Conservation (phyloP, 129 eudicot species). For the Heracleum sosnowskyi region DNA sequence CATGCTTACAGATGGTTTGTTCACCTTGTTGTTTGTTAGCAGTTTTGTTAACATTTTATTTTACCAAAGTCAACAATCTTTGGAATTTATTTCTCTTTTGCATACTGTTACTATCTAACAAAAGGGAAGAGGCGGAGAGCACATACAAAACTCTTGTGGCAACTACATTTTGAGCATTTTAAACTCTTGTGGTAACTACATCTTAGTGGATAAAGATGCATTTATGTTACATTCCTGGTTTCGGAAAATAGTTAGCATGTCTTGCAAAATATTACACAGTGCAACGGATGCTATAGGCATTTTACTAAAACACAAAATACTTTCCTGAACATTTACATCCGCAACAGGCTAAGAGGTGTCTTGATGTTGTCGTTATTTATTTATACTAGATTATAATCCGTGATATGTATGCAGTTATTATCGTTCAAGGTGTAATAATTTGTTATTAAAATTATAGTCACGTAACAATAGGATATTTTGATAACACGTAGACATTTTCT, state of each 20-base stretch:
- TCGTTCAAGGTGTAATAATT: too few species aligned
- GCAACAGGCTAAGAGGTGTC: too few species aligned
- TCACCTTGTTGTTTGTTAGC: not conserved
- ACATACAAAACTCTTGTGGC: not conserved
- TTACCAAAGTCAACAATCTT: slow-evolving; percentile 10
- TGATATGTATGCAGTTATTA: too few species aligned
- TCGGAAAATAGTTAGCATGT: not conserved
- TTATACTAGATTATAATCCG: too few species aligned
- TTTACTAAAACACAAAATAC: too few species aligned
- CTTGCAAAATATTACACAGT: not conserved
- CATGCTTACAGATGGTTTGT: not conserved
- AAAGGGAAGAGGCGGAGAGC: not conserved
- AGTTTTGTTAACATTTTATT: not conserved
- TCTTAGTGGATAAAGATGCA: not conserved
- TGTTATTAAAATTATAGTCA: too few species aligned
- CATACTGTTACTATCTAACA: not conserved
- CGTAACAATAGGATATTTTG: too few species aligned
- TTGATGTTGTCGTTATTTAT: too few species aligned
- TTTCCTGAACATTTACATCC: too few species aligned
- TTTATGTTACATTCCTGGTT: not conserved
- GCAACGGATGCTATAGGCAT: too few species aligned
- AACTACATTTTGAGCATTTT: not conserved
- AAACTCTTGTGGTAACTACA: not conserved
- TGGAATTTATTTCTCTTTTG: not conserved
- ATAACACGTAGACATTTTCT: too few species aligned